Evolutionary conservation across 176 grass and related monocot species (phyloP).

Genomic region (Pontederia paniculata): DNA sequence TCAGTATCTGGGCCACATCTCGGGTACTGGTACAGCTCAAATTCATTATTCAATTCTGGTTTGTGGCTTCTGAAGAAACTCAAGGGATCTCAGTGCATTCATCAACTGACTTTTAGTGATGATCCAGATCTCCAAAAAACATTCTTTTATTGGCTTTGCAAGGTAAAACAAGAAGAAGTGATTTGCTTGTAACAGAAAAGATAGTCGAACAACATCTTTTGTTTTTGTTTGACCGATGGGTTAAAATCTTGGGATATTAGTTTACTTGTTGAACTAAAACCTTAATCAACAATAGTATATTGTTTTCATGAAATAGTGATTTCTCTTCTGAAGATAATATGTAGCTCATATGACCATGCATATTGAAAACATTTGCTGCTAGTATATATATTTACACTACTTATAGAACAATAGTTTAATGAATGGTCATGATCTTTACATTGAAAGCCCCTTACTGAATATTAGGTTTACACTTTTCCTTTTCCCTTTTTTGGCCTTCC

Average conservation of each 20-base stretch:
- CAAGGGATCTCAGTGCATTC: constrained; percentile 70
- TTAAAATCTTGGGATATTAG: background rate
- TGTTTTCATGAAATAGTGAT: too few relatives aligned
- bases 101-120: constrained; percentile 91
- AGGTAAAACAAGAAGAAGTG: constrained; percentile 34
- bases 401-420: too few relatives aligned
- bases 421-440: too few relatives aligned
- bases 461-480: too few relatives aligned
- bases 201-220: background rate
- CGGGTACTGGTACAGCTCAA: constrained; percentile 88
- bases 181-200: background rate
- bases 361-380: too few relatives aligned
- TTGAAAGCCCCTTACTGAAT: too few relatives aligned
- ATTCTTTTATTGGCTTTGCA: constrained; percentile 70
- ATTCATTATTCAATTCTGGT: constrained; percentile 88
- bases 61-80: constrained; percentile 85
- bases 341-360: too few relatives aligned
- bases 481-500: too few relatives aligned
- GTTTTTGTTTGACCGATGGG: background rate
- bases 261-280: too few relatives aligned
- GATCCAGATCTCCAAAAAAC: constrained; percentile 66
- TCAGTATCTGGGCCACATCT: constrained; percentile 87
- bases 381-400: too few relatives aligned
- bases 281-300: too few relatives aligned
- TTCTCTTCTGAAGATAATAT: too few relatives aligned